Conservation (phyloP, 768 basidiomycete species). For the Gloeostereum incarnatum region DNA sequence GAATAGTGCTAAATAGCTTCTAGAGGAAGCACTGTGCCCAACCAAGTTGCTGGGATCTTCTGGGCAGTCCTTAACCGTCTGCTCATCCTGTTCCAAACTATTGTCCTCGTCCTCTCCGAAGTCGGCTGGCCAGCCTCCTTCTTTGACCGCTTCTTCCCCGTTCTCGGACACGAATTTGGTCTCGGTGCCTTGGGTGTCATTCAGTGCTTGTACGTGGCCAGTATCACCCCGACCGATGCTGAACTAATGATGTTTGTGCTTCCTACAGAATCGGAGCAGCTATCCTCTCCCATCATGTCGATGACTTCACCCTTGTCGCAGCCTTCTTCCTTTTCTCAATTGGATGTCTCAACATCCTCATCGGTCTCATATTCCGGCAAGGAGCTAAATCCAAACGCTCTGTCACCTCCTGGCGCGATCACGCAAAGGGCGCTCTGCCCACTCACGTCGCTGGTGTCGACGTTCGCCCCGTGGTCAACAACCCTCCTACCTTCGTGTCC, state of each 20-base stretch:
- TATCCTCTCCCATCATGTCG: constrained; percentile 70
- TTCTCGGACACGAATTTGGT: constrained; percentile 78
- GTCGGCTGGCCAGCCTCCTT: constrained; percentile 70
- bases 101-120: constrained; percentile 78
- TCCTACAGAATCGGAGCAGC: constrained; percentile 52
- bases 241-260: background rate
- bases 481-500: constrained; percentile 27
- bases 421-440: constrained; percentile 43
- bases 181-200: constrained; percentile 82
- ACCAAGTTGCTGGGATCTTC: constrained; percentile 84
- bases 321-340: constrained; percentile 89
- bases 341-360: constrained; percentile 81
- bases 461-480: constrained; percentile 22
- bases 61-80: constrained; percentile 87
- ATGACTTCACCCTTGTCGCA: constrained; percentile 82
- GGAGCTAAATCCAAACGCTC: constrained; percentile 53
- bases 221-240: background rate
- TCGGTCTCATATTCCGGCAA: constrained; percentile 65
- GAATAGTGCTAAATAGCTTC: constrained; percentile 2
- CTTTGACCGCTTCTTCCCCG: constrained; percentile 81
- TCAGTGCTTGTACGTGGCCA: constrained; percentile 62
- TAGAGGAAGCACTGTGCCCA: constrained; percentile 77
- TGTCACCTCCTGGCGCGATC: constrained; percentile 54
- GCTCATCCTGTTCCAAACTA: constrained; percentile 77
- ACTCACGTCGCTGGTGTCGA: constrained; percentile 30